phyloP scores from a whole-genome alignment of 192 early-diverging fungal species.

The Coemansia pectinata region DNA sequence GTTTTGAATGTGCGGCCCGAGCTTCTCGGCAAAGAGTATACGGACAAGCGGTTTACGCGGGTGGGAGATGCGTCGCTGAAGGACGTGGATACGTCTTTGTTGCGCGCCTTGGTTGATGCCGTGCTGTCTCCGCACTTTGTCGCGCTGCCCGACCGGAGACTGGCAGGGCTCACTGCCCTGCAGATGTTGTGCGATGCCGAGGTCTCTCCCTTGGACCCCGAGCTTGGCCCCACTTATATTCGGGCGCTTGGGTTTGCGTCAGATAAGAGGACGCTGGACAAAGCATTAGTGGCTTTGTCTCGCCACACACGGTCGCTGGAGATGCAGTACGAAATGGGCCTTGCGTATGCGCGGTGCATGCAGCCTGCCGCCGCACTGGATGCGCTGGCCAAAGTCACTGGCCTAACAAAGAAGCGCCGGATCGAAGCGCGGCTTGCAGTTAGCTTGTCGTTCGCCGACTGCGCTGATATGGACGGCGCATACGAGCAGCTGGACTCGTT shows the following conservation, averaged over 20 bases:
- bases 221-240: slow-evolving; percentile 1
- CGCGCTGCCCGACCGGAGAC: slow-evolving; percentile 25
- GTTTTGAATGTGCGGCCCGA: slow-evolving; percentile 21
- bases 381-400: neutral
- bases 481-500: neutral
- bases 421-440: slow-evolving; percentile 25
- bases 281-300: neutral
- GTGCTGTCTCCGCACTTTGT: slow-evolving; percentile 24
- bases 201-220: neutral
- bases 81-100: neutral
- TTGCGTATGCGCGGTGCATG: slow-evolving; percentile 44
- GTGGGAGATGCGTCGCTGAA: neutral
- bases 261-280: slow-evolving; percentile 1
- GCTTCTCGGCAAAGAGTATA: slow-evolving; percentile 1
- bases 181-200: slow-evolving; percentile 37
- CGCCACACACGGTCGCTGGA: neutral
- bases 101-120: slow-evolving; percentile 7
- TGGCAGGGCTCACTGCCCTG: slow-evolving; percentile 39
- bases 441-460: slow-evolving; percentile 31
- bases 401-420: slow-evolving; percentile 4
- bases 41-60: slow-evolving; percentile 17
- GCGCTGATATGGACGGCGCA: slow-evolving; percentile 6
- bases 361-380: slow-evolving; percentile 6
- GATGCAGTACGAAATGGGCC: slow-evolving; percentile 19
- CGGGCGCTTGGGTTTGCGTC: slow-evolving; percentile 39